Evolutionary conservation across 78 protist genomes (phyloP).

Genomic region (Dictyostelium intermedium): DNA sequence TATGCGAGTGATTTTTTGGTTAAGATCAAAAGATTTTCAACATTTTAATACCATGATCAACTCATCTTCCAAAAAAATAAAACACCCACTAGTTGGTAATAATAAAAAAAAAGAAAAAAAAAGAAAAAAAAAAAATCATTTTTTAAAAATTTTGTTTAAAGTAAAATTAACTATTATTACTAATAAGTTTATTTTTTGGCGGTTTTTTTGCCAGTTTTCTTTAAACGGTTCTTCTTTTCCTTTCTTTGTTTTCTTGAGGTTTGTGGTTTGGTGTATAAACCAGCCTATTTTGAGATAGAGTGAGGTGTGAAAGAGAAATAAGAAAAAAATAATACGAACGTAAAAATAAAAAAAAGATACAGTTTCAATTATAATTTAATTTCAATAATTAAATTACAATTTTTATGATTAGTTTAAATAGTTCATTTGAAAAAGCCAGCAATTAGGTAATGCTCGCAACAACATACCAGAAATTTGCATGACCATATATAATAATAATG

Average conservation of each 20-base stretch:
- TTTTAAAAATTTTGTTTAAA: not conserved
- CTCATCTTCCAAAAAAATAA: too few species aligned
- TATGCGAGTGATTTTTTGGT: too few species aligned
- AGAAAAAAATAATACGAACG: not conserved
- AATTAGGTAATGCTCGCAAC: not conserved
- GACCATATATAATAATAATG: not conserved
- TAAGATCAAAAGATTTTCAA: too few species aligned
- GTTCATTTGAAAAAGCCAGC: not conserved
- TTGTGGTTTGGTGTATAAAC: conserved; percentile 63
- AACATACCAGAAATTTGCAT: not conserved
- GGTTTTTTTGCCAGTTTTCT: conserved; percentile 79
- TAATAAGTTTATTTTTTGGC: conserved; percentile 1
- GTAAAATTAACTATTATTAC: not conserved
- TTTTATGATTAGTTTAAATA: not conserved
- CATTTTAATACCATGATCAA: too few species aligned
- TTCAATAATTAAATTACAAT: not conserved
- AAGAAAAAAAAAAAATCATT: not conserved
- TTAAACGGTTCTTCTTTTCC: conserved; percentile 96
- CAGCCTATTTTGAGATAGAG: conserved; percentile 18
- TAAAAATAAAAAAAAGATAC: not conserved
- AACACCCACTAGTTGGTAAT: too few species aligned
- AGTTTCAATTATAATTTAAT: not conserved
- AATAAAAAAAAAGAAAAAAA: too few species aligned
- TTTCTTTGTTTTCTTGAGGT: conserved; percentile 94
- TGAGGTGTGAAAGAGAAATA: not conserved